Percentiles rank a stretch among this genome's conserved stretches.
Conservation (phyloP, 371 early-diverging fungal genomes). For the Blastocladiella emersonii region DNA sequence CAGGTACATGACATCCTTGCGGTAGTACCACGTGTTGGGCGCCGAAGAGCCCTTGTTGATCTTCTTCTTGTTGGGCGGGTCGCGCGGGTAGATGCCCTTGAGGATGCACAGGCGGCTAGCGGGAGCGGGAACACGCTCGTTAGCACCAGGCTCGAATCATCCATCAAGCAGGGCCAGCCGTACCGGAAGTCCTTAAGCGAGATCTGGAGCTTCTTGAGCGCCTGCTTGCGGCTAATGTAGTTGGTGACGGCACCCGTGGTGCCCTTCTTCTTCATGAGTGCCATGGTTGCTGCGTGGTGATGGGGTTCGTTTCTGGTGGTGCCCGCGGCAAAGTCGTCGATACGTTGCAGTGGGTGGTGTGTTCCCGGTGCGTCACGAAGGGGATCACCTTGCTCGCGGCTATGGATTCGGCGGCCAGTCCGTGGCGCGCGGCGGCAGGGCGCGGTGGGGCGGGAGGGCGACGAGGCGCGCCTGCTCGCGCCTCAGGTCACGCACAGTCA, state of each 20-base stretch:
- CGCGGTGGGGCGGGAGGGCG: too few relatives aligned
- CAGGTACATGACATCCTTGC: slow-evolving; percentile 88
- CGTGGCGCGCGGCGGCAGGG: too few relatives aligned
- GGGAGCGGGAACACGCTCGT: too few relatives aligned
- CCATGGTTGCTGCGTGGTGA: slow-evolving; percentile 36
- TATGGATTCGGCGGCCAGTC: too few relatives aligned
- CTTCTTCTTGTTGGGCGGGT: slow-evolving; percentile 87
- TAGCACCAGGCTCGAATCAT: slow-evolving; percentile 3
- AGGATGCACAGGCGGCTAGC: slow-evolving; percentile 92
- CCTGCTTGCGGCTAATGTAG: slow-evolving; percentile 81
- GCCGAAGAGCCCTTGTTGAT: slow-evolving; percentile 81
- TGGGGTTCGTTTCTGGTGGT: not conserved
- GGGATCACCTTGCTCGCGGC: too few relatives aligned
- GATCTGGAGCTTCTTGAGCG: slow-evolving; percentile 85
- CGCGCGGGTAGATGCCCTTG: slow-evolving; percentile 95
- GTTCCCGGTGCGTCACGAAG: too few relatives aligned
- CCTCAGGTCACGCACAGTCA: too few relatives aligned
- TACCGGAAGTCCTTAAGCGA: slow-evolving; percentile 84
- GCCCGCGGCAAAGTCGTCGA: too few relatives aligned
- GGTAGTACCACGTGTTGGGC: slow-evolving; percentile 71
- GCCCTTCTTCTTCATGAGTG: slow-evolving; percentile 51
- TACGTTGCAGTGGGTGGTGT: too few relatives aligned
- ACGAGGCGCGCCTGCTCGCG: too few relatives aligned
- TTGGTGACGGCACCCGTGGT: slow-evolving; percentile 69
- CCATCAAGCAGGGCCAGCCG: too few relatives aligned